These are phyloP conservation scores for Typha latifolia DNA, from an alignment of 176 grass and related monocot genomes.

Conservation along the genomic window DNA sequence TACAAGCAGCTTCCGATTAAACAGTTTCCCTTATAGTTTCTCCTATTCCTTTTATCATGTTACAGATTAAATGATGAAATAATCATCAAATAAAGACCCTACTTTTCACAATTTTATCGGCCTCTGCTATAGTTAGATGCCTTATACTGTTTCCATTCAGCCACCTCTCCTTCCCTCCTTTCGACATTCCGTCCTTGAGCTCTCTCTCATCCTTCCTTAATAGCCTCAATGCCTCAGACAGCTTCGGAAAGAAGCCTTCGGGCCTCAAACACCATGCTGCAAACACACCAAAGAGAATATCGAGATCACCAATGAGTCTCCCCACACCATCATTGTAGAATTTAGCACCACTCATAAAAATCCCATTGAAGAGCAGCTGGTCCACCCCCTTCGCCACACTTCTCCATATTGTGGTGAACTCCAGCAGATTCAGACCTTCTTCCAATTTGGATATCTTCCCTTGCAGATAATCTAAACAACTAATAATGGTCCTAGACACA, in stretches of 20 bases:
- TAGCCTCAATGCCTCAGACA: constrained; percentile 53
- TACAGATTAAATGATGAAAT: constrained; percentile 5
- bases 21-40: background rate
- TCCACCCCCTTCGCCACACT: constrained; percentile 52
- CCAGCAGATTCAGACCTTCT: constrained; percentile 38
- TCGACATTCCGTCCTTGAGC: constrained; percentile 27
- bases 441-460: constrained; percentile 61
- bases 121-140: constrained; percentile 40
- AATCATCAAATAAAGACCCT: constrained; percentile 38
- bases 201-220: constrained; percentile 40
- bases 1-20: constrained; percentile 2
- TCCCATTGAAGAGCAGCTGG: constrained; percentile 47
- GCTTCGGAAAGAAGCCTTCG: constrained; percentile 64
- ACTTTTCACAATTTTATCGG: constrained; percentile 52
- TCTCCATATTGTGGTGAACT: constrained; percentile 77
- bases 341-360: constrained; percentile 47
- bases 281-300: constrained; percentile 57
- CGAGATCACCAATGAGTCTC: constrained; percentile 47
- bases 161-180: constrained; percentile 33
- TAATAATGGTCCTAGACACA: constrained; percentile 48
- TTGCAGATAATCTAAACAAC: constrained; percentile 66
- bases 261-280: constrained; percentile 88
- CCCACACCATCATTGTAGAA: constrained; percentile 47
- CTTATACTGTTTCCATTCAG: constrained; percentile 49
- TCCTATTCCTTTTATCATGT: constrained; percentile 1